Evolutionary conservation across 2,329 filamentous ascomycete species (phyloP).

Genomic region (Arthrinium phaeospermum): DNA sequence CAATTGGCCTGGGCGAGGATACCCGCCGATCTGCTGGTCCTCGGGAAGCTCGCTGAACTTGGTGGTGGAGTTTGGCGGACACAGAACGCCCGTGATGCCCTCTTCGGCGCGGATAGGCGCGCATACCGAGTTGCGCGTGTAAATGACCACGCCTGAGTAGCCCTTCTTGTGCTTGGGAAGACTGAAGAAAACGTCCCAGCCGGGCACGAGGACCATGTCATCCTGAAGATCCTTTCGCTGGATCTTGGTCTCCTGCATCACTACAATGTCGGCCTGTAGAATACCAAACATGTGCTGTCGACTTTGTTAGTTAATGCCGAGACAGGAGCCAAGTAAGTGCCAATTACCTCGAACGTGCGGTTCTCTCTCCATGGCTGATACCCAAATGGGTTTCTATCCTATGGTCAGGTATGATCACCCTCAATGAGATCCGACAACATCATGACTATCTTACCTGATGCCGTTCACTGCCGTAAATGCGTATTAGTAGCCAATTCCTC

Average conservation of each 20-base stretch:
- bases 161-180: slow-evolving; percentile 94
- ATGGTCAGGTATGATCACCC: slow-evolving; percentile 23
- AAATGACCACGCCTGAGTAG: slow-evolving; percentile 94
- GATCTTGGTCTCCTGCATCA: slow-evolving; percentile 97
- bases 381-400: slow-evolving; percentile 75
- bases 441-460: slow-evolving; percentile 62
- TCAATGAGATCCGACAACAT: not conserved
- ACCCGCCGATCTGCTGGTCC: slow-evolving; percentile 84
- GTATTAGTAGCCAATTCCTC: slow-evolving; percentile 31
- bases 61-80: slow-evolving; percentile 71
- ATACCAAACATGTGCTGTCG: slow-evolving; percentile 88
- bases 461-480: slow-evolving; percentile 68
- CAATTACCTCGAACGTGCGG: slow-evolving; percentile 68
- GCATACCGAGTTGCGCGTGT: slow-evolving; percentile 86
- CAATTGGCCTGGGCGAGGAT: slow-evolving; percentile 75
- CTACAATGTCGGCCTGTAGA: slow-evolving; percentile 87
- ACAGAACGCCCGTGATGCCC: slow-evolving; percentile 84
- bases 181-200: slow-evolving; percentile 97
- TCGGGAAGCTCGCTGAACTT: slow-evolving; percentile 77
- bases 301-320: slow-evolving; percentile 21
- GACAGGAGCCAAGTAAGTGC: slow-evolving; percentile 17
- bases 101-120: slow-evolving; percentile 90
- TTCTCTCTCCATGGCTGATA: slow-evolving; percentile 82
- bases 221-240: slow-evolving; percentile 89
- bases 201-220: slow-evolving; percentile 93